Conservation (phyloP, 805 yeast genomes). For the Starmerella potacharoeniae region DNA sequence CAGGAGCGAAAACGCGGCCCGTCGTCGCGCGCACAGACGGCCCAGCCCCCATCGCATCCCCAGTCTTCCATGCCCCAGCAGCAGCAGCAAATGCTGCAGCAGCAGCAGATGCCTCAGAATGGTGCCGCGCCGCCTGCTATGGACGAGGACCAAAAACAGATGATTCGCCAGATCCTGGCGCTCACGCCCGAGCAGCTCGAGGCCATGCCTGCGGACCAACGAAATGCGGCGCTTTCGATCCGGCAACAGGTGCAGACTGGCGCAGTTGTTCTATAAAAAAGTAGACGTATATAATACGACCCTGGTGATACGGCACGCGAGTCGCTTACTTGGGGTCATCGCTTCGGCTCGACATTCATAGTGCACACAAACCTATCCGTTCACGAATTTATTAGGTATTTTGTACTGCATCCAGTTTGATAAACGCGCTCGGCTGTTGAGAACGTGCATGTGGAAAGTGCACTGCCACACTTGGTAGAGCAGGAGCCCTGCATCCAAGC, state of each 20-base stretch:
- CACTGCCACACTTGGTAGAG: no score
- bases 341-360: no score
- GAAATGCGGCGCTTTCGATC: constrained; percentile 28
- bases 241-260: constrained; percentile 24
- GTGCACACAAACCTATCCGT: no score
- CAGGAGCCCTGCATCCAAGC: no score
- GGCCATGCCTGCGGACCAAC: constrained; percentile 42
- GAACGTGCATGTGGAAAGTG: no score
- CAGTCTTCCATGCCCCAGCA: background rate
- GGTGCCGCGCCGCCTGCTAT: background rate
- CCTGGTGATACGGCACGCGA: no score
- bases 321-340: no score
- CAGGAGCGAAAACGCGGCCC: background rate
- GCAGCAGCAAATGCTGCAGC: constrained; percentile 2
- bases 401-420: no score
- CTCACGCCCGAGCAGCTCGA: constrained; percentile 42
- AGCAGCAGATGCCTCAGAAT: constrained; percentile 9
- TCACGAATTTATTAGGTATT: no score
- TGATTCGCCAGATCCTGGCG: constrained; percentile 42
- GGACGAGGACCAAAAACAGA: constrained; percentile 32
- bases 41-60: background rate
- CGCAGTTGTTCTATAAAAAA: background rate
- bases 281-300: background rate
- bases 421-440: no score
- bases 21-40: background rate